Evolutionary conservation across 2,329 filamentous ascomycete genomes (phyloP), one percentile per base, ranked within the genome.

Genomic region (Tolypocladium album): DNA sequence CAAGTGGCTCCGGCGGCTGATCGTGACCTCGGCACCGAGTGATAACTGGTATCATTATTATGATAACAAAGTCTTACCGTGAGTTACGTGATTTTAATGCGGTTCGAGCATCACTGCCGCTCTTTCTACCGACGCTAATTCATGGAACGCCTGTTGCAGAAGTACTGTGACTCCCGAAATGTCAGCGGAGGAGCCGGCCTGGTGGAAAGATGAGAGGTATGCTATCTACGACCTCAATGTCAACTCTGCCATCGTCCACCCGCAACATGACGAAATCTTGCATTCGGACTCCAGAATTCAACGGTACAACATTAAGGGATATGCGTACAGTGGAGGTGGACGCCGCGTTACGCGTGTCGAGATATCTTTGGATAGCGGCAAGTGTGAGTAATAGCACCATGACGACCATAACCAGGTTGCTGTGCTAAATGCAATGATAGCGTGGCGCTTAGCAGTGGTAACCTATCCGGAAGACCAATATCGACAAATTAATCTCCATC

Each of bases 1-100:
- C 39, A 97, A 97, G 73, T 97, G 92, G 92, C 71, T 97, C 61
- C 93, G 88, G 76, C 87, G 81, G 64, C 82, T 97, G 62, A 88
- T 92, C 52, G 73, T 97, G 57, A 93, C 91, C 0, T 82, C 86
- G 12, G 78, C 81, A 31, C 91, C 92, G 0, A 96, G 91, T 69
- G 88, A 93, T 63, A 96, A 95, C 69, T 96, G 91, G 90, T 96
- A 96, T 68, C 92, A 97, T 72, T 91, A 95, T 63, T 92, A 94
- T 72, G 92, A 97, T 71, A 97, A 97, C 70, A 80, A 91, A 61
- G 91, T 97, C 1, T 75, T 97, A 45, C 92, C 92, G 64, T 40
- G 39, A 40, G 39, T 40, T 40, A 15, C 17, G 13, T 20, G 3
- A 20, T 40, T 40, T 40, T 17, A 17, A 40, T 40, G 39, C 13